Conservation (phyloP, 345 rosid genomes). For the Litchi chinensis region DNA sequence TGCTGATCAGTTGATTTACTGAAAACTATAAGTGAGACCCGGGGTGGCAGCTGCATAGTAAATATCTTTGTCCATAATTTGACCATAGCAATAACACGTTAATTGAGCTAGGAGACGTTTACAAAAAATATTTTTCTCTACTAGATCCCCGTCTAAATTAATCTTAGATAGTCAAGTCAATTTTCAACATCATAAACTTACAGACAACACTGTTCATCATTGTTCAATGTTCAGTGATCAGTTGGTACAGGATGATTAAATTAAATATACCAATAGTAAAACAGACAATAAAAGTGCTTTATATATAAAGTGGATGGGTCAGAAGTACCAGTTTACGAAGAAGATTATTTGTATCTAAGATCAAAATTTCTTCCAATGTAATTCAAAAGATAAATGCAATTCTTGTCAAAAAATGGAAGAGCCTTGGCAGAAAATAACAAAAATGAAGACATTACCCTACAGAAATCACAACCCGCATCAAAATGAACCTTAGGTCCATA, state of each 20-base stretch:
- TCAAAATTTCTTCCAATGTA: not conserved
- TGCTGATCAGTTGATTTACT: not conserved
- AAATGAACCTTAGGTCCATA: conserved; percentile 39
- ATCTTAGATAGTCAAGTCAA: not conserved
- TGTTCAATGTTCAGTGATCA: not conserved
- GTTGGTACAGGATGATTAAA: not conserved
- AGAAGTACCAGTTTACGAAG: not conserved
- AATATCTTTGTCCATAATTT: not conserved
- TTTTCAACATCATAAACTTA: not conserved
- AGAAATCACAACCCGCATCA: conserved; percentile 45
- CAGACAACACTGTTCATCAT: not conserved
- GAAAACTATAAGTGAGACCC: too few relatives aligned
- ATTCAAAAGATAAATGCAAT: not conserved
- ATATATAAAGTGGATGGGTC: not conserved
- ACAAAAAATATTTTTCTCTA: not conserved
- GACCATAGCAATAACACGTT: not conserved
- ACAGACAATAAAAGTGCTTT: not conserved
- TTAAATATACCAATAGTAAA: not conserved
- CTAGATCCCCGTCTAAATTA: not conserved
- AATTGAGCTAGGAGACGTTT: not conserved
- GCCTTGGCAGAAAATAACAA: not conserved
- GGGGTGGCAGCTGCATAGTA: not conserved
- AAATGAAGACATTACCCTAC: conserved; percentile 34
- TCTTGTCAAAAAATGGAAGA: not conserved
- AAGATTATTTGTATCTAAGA: not conserved